Evolutionary conservation across 2,329 filamentous ascomycete genomes (phyloP).

Genomic region (Penicillium sp.): DNA sequence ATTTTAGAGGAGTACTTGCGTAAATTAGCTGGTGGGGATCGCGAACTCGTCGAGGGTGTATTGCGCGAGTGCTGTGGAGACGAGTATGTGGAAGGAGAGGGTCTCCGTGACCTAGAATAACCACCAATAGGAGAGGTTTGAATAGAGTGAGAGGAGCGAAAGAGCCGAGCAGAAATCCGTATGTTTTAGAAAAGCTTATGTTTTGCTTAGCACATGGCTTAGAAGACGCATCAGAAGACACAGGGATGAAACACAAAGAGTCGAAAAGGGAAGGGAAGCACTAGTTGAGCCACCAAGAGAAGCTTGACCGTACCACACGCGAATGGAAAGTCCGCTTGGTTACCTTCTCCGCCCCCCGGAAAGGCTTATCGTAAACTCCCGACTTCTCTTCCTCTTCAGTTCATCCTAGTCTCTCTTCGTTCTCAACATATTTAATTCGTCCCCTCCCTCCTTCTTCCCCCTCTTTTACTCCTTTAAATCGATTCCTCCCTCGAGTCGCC

Average conservation of each 20-base stretch:
- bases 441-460: slow-evolving; percentile 10
- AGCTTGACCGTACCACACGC: slow-evolving; percentile 33
- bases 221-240: neutral
- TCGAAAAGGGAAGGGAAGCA: slow-evolving; percentile 3
- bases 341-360: slow-evolving; percentile 22
- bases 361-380: slow-evolving; percentile 27
- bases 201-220: slow-evolving; percentile 11
- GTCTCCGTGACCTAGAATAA: slow-evolving; percentile 43
- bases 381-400: slow-evolving; percentile 5
- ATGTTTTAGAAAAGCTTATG: slow-evolving; percentile 4
- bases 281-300: slow-evolving; percentile 28
- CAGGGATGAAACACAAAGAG: neutral
- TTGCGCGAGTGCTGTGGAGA: slow-evolving; percentile 50
- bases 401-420: slow-evolving; percentile 37
- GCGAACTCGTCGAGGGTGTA: slow-evolving; percentile 43
- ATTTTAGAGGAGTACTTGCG: slow-evolving; percentile 42
- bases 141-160: too few relatives aligned
- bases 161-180: too few relatives aligned
- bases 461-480: slow-evolving; percentile 58
- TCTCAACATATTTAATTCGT: slow-evolving; percentile 5
- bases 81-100: slow-evolving; percentile 54
- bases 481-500: slow-evolving; percentile 51
- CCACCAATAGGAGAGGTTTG: neutral
- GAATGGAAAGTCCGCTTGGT: slow-evolving; percentile 21
- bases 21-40: slow-evolving; percentile 42